A percentile compares a stretch with the other conserved stretches of the same genome.
These are phyloP conservation scores for Cyberlindnera suaveolens DNA, from an alignment of 805 yeast genomes.

Conservation along the genomic window DNA sequence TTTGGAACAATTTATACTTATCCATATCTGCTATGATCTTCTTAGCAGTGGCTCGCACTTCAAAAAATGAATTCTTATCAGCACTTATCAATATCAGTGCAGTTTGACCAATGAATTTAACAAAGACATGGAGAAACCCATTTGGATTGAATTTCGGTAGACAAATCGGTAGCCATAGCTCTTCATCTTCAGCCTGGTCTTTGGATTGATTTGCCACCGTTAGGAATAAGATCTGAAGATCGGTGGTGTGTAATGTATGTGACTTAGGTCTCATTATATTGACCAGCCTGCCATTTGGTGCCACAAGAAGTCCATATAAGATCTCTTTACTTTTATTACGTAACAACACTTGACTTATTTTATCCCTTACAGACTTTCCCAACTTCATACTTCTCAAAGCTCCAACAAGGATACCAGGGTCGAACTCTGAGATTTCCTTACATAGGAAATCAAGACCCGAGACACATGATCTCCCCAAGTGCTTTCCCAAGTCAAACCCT, in stretches of 20 bases:
- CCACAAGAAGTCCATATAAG: constrained; percentile 70
- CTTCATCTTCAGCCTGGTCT: constrained; percentile 40
- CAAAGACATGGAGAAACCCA: constrained; percentile 82
- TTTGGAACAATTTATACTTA: constrained; percentile 29
- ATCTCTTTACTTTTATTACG: constrained; percentile 45
- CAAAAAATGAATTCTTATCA: constrained; percentile 73
- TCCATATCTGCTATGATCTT: constrained; percentile 40
- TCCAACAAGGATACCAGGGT: constrained; percentile 57
- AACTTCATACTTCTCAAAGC: constrained; percentile 61
- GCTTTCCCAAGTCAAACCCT: constrained; percentile 75
- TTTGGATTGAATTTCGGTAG: constrained; percentile 83
- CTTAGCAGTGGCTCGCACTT: constrained; percentile 56
- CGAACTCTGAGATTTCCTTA: constrained; percentile 41
- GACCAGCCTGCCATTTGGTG: constrained; percentile 56
- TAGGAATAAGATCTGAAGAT: constrained; percentile 66
- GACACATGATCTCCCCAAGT: constrained; percentile 69
- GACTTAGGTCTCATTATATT: constrained; percentile 68
- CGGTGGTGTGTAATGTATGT: constrained; percentile 78
- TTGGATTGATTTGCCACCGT: constrained; percentile 49
- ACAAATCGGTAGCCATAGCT: constrained; percentile 91
- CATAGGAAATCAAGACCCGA: constrained; percentile 64
- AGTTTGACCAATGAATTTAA: constrained; percentile 47
- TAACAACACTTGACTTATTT: constrained; percentile 50
- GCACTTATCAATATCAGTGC: constrained; percentile 41
- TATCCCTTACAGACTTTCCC: constrained; percentile 48